Base-by-base conservation (phyloP, 805 yeast species). In the Ogataea ramenticola region DNA sequence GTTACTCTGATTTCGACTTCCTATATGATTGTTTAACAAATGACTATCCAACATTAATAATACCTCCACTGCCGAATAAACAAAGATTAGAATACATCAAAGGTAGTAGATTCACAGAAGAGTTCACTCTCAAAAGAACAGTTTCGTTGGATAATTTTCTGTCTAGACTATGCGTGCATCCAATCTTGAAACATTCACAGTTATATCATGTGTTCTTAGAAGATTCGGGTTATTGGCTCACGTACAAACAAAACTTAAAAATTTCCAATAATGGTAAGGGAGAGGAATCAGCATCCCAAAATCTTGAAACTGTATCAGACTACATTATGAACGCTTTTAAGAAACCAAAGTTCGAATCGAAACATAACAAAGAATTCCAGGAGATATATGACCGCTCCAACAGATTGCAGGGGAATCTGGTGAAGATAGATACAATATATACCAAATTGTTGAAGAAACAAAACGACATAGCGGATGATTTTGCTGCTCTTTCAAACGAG, bases 31-130 rank as follows among this genome's bases (percentile, higher is more conserved):
- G 87, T 45, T 67, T 91, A 43, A 61, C 72, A 41, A 82, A 79
- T 51, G 96, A 90, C 58, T 85, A 71, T 58, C 96, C 97, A 0
- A 85, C 93, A 4, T 72, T 86, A 47, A 77, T 93, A 14, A 78
- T 91, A 0, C 99, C 99, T 1, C 97, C 98, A 14, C 70, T 91
- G 43, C 99, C 99, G 0, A 95, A 91, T 49, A 90, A 89, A 62
- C 86, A 86, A 66, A 77, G 95, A 47, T 70, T 91, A 53, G 96
- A 91, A 60, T 91, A 93, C 63, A 73, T 91, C 42, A 89, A 95
- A 33, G 98, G 99, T 11, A 97, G 91, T 55, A 72, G 98, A 33
- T 91, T 91, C 60, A 80, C 91, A 24, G 71, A 77, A 14, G 89
- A 86, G 46, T 93, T 93, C 62, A 91, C 96, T 0, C 70, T 73